Conservation (phyloP, 192 early-diverging fungal species). For the Coemansia reversa region DNA sequence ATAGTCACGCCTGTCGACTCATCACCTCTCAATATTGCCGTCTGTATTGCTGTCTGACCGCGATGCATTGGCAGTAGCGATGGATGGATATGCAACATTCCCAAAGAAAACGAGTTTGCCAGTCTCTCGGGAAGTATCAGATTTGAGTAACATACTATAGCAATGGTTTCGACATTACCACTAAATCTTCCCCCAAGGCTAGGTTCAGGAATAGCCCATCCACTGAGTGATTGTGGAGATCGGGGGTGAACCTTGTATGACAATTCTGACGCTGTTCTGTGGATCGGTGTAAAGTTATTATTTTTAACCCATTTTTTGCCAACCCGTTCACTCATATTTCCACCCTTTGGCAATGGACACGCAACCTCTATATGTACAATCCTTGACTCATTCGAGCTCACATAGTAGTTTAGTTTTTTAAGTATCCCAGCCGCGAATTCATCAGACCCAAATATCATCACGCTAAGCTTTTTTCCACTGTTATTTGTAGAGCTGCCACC, state of each 20-base stretch:
- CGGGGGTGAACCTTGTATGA: not conserved
- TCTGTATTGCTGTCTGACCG: constrained; percentile 80
- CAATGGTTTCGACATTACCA: not conserved
- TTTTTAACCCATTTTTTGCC: not conserved
- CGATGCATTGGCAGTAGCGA: constrained; percentile 87
- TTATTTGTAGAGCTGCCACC: not conserved
- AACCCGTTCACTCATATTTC: not conserved
- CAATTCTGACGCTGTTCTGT: not conserved
- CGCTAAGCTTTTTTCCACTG: not conserved
- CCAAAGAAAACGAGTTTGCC: constrained; percentile 53
- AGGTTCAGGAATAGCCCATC: not conserved
- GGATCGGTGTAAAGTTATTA: not conserved
- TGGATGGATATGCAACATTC: constrained; percentile 80
- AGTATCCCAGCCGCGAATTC: not conserved
- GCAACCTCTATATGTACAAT: not conserved
- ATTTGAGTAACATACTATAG: not conserved
- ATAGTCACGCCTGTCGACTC: constrained; percentile 81
- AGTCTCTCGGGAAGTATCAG: not conserved
- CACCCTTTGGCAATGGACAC: not conserved
- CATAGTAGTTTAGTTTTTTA: not conserved
- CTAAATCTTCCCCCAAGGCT: not conserved
- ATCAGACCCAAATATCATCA: not conserved
- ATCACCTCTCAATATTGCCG: constrained; percentile 75
- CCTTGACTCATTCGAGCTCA: not conserved
- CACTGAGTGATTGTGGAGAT: not conserved